Evolutionary conservation across 441 rosid genomes (phyloP), one percentile per base, ranked within the genome.

Genomic region (Syzygium syzygioides): DNA sequence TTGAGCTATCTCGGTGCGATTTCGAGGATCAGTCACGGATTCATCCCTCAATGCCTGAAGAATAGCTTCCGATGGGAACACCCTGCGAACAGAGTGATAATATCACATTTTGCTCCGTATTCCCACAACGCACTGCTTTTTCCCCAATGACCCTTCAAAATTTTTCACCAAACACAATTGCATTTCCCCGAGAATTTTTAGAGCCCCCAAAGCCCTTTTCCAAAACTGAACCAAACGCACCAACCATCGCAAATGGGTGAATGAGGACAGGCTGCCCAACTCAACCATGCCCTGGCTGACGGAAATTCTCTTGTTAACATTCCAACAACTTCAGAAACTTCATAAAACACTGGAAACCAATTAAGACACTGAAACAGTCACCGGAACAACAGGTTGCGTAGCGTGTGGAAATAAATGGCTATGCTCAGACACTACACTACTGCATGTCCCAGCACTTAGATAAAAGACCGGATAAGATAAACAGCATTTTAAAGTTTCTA

Each of bases 11-110:
- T 93, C 92, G 4, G 94, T 94, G 55, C 91, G 91, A 86, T 95
- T 96, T 71, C 94, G 94, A 3, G 96, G 96, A 85, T 94, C 96
- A 62, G 94, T 91, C 95, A 90, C 93, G 11, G 95, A 92, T 91
- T 94, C 95, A 55, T 94, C 96, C 89, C 96, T 92, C 83, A 95
- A 86, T 9, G 94, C 96, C 87, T 91, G 91, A 55, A 95, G 98
- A 79, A 92, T 93, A 2, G 92, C 96, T 89, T 92, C 90, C 18
- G 92, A 89, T 5, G 93, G 89, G 83, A 88, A 90, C 93, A 93
- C 96, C 93, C 96, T 95, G 87, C 32, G 89, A 59, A 90, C 41
- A 66, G 50, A 54, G 88, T 23, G 13, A 23, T 56, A 56, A 57
- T 25, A 57, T 9, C 62, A 23, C 14, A 23, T 57, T 57, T 57